Evolutionary conservation across 1,139 yeast genomes (phyloP).

Genomic region (Blastobotrys proliferans): DNA sequence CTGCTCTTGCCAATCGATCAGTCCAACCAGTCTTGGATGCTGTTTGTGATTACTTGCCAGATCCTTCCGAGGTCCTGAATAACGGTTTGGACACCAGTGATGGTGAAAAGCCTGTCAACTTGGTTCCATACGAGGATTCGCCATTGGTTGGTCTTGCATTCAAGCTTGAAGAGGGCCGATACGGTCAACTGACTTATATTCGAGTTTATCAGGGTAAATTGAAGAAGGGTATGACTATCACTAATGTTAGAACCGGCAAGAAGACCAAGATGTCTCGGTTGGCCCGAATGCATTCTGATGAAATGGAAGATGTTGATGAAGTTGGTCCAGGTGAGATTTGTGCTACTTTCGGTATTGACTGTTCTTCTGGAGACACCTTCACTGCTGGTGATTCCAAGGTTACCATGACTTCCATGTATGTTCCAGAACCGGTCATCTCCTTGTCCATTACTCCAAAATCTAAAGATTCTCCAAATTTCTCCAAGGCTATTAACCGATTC

Average conservation of each 20-base stretch:
- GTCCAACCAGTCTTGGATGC: slow-evolving; percentile 94
- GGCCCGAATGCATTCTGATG: slow-evolving; percentile 98
- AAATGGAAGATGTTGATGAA: slow-evolving; percentile 96
- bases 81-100: slow-evolving; percentile 76
- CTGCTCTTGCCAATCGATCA: slow-evolving; percentile 95
- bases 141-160: slow-evolving; percentile 97
- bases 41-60: slow-evolving; percentile 91
- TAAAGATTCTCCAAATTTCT: slow-evolving; percentile 83
- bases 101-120: slow-evolving; percentile 66
- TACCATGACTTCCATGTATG: slow-evolving; percentile 96
- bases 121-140: slow-evolving; percentile 66
- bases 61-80: slow-evolving; percentile 89
- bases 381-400: slow-evolving; percentile 65
- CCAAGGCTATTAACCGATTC: slow-evolving; percentile 94
- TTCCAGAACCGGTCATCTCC: slow-evolving; percentile 97
- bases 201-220: slow-evolving; percentile 96
- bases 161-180: slow-evolving; percentile 96
- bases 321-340: slow-evolving; percentile 98
- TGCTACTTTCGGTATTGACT: slow-evolving; percentile 98
- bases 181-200: slow-evolving; percentile 94
- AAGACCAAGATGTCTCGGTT: slow-evolving; percentile 91
- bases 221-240: slow-evolving; percentile 84
- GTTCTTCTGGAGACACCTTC: slow-evolving; percentile 99
- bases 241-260: slow-evolving; percentile 89
- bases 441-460: slow-evolving; percentile 84